Base-by-base conservation (phyloP, 768 basidiomycete genomes). In the Tricholoma sp. region DNA sequence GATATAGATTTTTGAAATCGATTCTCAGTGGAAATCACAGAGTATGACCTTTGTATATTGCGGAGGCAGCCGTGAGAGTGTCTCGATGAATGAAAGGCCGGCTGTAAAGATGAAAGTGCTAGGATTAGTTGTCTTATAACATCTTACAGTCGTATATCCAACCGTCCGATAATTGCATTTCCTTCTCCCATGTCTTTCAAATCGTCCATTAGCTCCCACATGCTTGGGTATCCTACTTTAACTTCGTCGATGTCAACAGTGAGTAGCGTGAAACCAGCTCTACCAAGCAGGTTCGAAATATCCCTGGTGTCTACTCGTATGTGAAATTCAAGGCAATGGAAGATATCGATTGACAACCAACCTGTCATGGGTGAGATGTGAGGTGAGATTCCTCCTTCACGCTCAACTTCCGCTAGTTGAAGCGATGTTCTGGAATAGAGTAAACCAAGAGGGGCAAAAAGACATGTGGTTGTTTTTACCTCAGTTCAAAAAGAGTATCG, bases 341-440 rank as follows among this genome's bases (percentile, higher is more conserved):
- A 16, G 57, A 4, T 39, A 35, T 41, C 51, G 10, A 54, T 53
- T 7, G 47, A n/a, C 39, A 18, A 63, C 79, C 29, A 57, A 94
- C 95, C 91, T 59, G 95, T 94, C 97, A 99, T 98, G 1, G 97
- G 97, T 0, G 96, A 98, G 34, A 99, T 73, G 57, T 93, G 89
- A 5, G 95, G 94, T n/a, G 94, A 94, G 54, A 99, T 89, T 0
- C 97, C 97, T 6, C 97, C 97, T 70, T 96, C 88, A 8, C 94
- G 83, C 65, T 99, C 96, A 19, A 87, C 76, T 74, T 98, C 91
- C 7, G 97, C 96, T 0, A 99, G 79, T 66, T 98, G 97, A 24
- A 99, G 78, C 4, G 95, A 81, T 35, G 97, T 95, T 64, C 96
- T 92, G 62, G 45, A 8, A 19, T 39, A 22, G 37, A 60, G 39